Conservation (phyloP, 2,329 filamentous ascomycete genomes). For the Rhynchosporium agropyri region DNA sequence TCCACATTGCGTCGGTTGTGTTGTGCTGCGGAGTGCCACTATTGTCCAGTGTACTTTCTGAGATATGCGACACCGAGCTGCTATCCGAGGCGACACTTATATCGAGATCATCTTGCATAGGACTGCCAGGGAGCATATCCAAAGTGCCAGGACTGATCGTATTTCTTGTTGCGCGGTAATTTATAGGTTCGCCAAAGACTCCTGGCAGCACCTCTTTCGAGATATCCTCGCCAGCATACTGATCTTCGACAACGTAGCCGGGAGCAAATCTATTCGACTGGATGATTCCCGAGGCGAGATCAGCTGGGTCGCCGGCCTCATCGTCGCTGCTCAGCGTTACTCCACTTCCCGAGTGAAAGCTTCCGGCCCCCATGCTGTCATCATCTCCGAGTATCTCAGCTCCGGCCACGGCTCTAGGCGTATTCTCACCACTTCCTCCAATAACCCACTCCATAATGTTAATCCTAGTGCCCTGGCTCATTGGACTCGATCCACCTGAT, state of each 20-base stretch:
- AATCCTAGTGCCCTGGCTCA: not conserved
- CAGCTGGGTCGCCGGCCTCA: not conserved
- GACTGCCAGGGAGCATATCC: not conserved
- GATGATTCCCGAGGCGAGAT: not conserved
- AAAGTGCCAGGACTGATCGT: not conserved
- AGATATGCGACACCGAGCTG: not conserved
- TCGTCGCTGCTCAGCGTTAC: not conserved
- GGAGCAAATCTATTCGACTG: not conserved
- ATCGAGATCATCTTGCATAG: not conserved
- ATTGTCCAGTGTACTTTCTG: too few species aligned
- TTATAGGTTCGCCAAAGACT: not conserved
- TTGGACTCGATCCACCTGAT: not conserved
- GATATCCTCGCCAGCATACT: not conserved
- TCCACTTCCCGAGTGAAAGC: not conserved
- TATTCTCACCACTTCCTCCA: not conserved
- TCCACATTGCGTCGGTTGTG: not conserved
- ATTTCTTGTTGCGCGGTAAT: not conserved
- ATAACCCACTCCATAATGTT: not conserved
- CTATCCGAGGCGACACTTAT: not conserved
- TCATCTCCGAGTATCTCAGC: not conserved
- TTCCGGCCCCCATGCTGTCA: not conserved
- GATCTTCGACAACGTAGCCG: not conserved
- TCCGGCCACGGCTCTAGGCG: not conserved
- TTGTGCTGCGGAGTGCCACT: not conserved
- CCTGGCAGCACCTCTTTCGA: not conserved